A percentile compares a stretch with the other conserved stretches of the same genome.
Evolutionary conservation across 352 stramenopile species (phyloP).

Genomic region (Hyaloperonospora arabidopsidis): DNA sequence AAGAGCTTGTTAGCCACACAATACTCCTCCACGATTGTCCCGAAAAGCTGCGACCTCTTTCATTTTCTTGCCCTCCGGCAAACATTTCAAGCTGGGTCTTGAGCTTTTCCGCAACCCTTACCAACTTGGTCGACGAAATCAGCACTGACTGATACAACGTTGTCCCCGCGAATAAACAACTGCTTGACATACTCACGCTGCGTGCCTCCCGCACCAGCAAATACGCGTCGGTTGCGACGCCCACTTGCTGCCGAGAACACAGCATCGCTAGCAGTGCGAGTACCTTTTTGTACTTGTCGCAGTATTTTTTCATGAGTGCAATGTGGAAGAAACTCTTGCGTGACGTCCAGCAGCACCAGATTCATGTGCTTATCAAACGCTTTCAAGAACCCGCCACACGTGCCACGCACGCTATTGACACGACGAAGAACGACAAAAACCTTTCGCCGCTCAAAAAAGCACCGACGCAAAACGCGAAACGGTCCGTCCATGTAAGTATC

Average conservation of each 20-base stretch:
- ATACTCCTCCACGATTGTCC: no score
- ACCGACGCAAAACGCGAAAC: constrained; percentile 74
- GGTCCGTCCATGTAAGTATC: constrained; percentile 80
- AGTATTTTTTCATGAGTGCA: constrained; percentile 27
- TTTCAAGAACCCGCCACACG: constrained; percentile 86
- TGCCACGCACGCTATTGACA: constrained; percentile 87
- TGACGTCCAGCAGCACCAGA: constrained; percentile 86
- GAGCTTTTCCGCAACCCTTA: neutral
- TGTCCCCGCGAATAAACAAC: constrained; percentile 90
- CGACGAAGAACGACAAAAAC: constrained; percentile 85
- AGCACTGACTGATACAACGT: constrained; percentile 74
- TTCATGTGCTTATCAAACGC: constrained; percentile 95
- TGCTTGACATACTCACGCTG: constrained; percentile 63
- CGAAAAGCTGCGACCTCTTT: no score
- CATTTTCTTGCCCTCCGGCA: no score
- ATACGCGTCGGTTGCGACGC: constrained; percentile 35
- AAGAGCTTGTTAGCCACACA: no score
- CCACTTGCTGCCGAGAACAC: constrained; percentile 46
- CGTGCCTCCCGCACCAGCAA: constrained; percentile 19
- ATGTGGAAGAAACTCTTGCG: constrained; percentile 56
- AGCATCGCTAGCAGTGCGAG: constrained; percentile 12
- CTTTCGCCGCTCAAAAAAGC: constrained; percentile 67
- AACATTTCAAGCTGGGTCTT: no score
- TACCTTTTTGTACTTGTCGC: constrained; percentile 29
- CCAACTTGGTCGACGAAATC: constrained; percentile 19